These are phyloP conservation scores for Backusella parvicylindrica DNA, from an alignment of 192 early-diverging fungal species.

Conservation along the genomic window DNA sequence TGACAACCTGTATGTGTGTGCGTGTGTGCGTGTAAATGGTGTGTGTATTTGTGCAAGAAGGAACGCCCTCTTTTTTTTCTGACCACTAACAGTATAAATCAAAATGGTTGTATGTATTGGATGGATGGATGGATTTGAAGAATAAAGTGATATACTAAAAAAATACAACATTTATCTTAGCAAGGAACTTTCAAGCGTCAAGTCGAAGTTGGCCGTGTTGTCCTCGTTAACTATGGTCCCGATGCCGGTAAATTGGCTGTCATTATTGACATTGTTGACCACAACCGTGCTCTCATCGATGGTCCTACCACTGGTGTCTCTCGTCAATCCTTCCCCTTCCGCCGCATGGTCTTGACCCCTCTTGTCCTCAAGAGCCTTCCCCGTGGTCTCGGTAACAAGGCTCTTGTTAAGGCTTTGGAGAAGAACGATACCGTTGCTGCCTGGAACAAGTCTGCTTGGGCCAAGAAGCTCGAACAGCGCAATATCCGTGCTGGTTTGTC, in stretches of 20 bases:
- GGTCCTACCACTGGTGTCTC: slow-evolving; percentile 93
- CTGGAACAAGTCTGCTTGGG: slow-evolving; percentile 92
- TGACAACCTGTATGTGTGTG: too few species aligned
- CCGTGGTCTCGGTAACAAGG: slow-evolving; percentile 71
- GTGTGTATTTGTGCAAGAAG: not conserved
- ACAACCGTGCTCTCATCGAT: slow-evolving; percentile 96
- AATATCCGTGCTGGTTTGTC: slow-evolving; percentile 69
- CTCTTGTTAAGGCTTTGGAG: slow-evolving; percentile 81
- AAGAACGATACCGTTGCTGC: slow-evolving; percentile 75
- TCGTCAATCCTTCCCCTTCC: slow-evolving; percentile 87
- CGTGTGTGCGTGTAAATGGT: not conserved
- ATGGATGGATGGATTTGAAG: slow-evolving; percentile 10
- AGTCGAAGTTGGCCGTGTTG: slow-evolving; percentile 98
- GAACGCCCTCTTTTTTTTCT: slow-evolving; percentile 7
- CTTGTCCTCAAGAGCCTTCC: slow-evolving; percentile 83
- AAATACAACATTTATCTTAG: slow-evolving; percentile 11
- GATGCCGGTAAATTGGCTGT: slow-evolving; percentile 97
- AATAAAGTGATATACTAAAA: too few species aligned
- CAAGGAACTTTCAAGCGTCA: slow-evolving; percentile 77
- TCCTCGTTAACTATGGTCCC: slow-evolving; percentile 91
- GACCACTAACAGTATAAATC: slow-evolving; percentile 5
- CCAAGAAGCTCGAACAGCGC: slow-evolving; percentile 92
- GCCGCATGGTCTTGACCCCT: slow-evolving; percentile 89
- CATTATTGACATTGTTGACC: slow-evolving; percentile 99
- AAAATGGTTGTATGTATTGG: slow-evolving; percentile 21